These are phyloP conservation scores for Neurospora tetraspora DNA, from an alignment of 495 filamentous ascomycete genomes.

Conservation along the genomic window DNA sequence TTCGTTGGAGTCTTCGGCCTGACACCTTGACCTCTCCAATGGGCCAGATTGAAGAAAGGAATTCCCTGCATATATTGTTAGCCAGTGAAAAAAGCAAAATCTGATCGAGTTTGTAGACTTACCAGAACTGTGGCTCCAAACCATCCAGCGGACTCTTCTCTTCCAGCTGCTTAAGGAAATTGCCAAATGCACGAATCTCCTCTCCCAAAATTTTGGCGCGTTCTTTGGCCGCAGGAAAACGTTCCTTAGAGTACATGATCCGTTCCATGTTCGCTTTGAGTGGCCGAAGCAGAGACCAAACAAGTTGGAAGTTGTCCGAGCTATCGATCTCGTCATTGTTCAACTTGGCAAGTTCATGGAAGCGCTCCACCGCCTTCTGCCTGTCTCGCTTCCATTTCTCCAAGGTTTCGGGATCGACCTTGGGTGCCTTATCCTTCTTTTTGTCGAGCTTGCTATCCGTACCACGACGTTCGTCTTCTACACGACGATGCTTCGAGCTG, in stretches of 20 bases:
- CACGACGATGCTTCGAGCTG: constrained; percentile 21
- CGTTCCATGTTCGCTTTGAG: constrained; percentile 34
- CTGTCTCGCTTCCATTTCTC: constrained; percentile 24
- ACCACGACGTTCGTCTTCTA: constrained; percentile 20
- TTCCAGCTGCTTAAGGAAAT: constrained; percentile 31
- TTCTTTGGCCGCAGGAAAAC: constrained; percentile 32
- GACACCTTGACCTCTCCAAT: constrained; percentile 27
- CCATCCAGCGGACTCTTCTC: constrained; percentile 26
- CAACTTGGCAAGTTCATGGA: constrained; percentile 22
- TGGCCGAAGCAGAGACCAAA: constrained; percentile 34
- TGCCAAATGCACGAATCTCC: constrained; percentile 35
- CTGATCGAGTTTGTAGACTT: constrained; percentile 5
- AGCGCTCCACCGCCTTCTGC: constrained; percentile 24
- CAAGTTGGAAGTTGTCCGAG: constrained; percentile 25
- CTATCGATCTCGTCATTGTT: constrained; percentile 23
- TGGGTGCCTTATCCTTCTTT: constrained; percentile 22
- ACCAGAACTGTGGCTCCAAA: constrained; percentile 39
- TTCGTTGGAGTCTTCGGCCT: constrained; percentile 32
- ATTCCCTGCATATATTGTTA: constrained; percentile 21
- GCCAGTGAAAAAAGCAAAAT: neutral
- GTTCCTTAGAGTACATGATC: constrained; percentile 33
- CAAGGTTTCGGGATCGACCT: constrained; percentile 24
- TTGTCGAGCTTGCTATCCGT: constrained; percentile 18
- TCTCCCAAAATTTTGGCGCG: constrained; percentile 36
- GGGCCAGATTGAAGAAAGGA: constrained; percentile 32